Base-by-base conservation (phyloP, 768 basidiomycete species). In the Daedalea quercina region DNA sequence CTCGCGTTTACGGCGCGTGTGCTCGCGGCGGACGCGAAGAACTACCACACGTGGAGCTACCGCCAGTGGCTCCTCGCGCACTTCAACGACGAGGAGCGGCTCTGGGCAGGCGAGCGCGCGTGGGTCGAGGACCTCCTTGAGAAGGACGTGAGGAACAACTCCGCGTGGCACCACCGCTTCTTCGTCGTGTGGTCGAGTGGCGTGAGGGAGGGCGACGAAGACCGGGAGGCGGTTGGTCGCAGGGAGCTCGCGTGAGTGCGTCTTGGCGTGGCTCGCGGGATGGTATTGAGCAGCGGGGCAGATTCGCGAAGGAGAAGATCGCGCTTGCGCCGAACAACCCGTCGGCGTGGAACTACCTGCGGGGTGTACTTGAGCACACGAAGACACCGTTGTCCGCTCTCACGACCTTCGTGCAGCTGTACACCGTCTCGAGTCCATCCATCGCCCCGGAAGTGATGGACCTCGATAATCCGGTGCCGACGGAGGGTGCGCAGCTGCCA, bases 1-100 rank as follows among this genome's bases (percentile, higher is more conserved):
- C 84, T 98, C 51, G 74, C 65, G 33, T 97, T 96, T 68, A 85
- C 93, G 65, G 78, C 83, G 47, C 69, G 72, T 51, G 83, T 84
- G 1, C 79, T 99, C 26, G 70, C 78, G 8, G 76, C 70, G 20
- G 96, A 99, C 65, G 70, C 81, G 43, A 99, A 99, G 79, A 99
- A 99, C 73, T 99, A 99, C 67, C 95, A 98, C 68, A 98, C 96
- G 0, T 99, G 96, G 96, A 90, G 90, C 8, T 95, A 97, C 69
- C 80, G 95, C 7, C 94, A 99, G 67, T 97, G 94, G 93, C 67
- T 94, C 12, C 81, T 96, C 41, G 85, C 89, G 9, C 82, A 86
- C 64, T 94, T 94, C 73, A 82, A 85, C 60, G 76, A 84, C 52
- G 76, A 79, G 33, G 75, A 69, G n/a, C 51, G 60, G 17, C 60